These are phyloP conservation scores for Arabis hirsuta DNA, from an alignment of 345 rosid species.

Conservation along the genomic window DNA sequence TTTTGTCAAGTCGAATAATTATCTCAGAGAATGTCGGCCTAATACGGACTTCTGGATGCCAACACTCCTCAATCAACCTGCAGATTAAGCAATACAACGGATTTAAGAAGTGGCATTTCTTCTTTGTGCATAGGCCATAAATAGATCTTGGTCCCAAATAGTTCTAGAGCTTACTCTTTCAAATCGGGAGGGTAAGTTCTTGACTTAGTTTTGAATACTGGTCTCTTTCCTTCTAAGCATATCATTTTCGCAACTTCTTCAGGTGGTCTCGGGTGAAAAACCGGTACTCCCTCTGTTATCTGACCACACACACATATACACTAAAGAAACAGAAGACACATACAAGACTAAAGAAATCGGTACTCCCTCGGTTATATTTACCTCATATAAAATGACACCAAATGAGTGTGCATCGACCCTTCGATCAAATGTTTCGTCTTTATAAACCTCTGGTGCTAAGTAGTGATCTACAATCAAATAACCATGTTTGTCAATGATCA, in stretches of 20 bases:
- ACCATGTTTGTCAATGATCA: constrained; percentile 13
- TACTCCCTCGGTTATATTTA: constrained; percentile 17
- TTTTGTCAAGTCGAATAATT: constrained; percentile 71
- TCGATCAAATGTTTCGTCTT: constrained; percentile 67
- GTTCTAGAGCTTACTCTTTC: constrained; percentile 65
- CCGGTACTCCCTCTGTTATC: constrained; percentile 83
- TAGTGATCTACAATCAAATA: constrained; percentile 59
- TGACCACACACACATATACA: constrained; percentile 36
- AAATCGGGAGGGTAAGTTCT: constrained; percentile 73
- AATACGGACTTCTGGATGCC: constrained; percentile 59
- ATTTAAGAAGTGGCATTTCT: not conserved
- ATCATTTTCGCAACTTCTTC: constrained; percentile 73
- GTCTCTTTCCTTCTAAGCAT: constrained; percentile 74
- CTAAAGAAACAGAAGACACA: not conserved
- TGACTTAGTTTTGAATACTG: constrained; percentile 65
- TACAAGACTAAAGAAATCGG: constrained; percentile 4
- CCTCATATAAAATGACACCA: constrained; percentile 89
- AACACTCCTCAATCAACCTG: constrained; percentile 91
- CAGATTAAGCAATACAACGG: not conserved
- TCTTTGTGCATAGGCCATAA: not conserved
- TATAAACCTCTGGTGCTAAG: constrained; percentile 80
- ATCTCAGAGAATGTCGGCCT: constrained; percentile 89
- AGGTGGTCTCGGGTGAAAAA: constrained; percentile 69
- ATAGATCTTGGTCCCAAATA: not conserved
- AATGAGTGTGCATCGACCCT: constrained; percentile 78